Evolutionary conservation across 2,329 filamentous ascomycete species (phyloP), one percentile per base, ranked within the genome.

Genomic region (Curvularia sp.): DNA sequence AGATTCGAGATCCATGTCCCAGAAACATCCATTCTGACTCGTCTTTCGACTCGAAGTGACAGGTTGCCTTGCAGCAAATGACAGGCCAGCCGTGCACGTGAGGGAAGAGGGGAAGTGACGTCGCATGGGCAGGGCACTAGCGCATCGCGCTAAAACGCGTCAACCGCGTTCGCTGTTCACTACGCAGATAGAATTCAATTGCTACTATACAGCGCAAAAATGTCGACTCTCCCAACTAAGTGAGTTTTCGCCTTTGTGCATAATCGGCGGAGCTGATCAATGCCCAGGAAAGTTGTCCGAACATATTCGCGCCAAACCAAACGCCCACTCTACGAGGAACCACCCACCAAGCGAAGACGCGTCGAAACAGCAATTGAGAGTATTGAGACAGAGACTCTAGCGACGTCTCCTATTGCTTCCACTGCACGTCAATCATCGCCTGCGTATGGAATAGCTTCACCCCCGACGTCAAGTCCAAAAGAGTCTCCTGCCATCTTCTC

Each of bases 251-350:
- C 3, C 1, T 21, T 34, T 23, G 2, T n/a, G n/a, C 3, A 9
- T n/a, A 34, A 12, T 8, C 49, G 19, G 4, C 27, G 19, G 10
- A 52, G 46, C 63, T 75, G 66, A 75, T 23, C 19, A 5, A 25
- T 0, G 2, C 3, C 0, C 42, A 77, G 75, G 42, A 76, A 74
- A 54, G 53, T 66, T 15, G 60, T 73, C 25, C 68, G 65, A 49
- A 78, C 76, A 6, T 78, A 78, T 62, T 73, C 76, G 57, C 75
- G 76, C 62, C 69, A 72, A 47, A 66, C 63, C 45, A 74, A 72
- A 61, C 68, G 62, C 47, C 58, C 68, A 36, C 52, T 71, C 19
- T 63, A 65, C 54, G 68, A 73, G 43, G 74, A 75, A 56, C 73
- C 74, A 21, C 66, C 73, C 9, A 61, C 69, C 32, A 78, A 78